A percentile compares a stretch with the other conserved stretches of the same genome.
phyloP scores from a whole-genome alignment of 2,329 filamentous ascomycete species.

The Graphilbum fragrans region DNA sequence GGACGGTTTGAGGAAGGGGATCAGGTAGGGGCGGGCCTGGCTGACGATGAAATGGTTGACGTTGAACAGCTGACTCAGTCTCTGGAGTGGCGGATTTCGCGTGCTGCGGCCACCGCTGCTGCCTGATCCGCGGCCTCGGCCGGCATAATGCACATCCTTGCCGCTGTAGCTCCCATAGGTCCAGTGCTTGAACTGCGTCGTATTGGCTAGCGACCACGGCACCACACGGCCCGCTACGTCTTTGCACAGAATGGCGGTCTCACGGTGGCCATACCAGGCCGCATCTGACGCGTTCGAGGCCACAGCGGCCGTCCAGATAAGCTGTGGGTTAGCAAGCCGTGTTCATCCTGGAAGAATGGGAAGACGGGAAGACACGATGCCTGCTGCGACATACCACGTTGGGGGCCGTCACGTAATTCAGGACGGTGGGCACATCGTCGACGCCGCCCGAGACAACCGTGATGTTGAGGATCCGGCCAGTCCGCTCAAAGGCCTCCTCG shows the following conservation, averaged over 20 bases:
- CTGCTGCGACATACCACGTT: constrained; percentile 60
- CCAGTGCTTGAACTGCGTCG: constrained; percentile 54
- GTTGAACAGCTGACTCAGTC: constrained; percentile 76
- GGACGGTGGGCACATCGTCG: constrained; percentile 64
- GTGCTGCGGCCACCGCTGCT: constrained; percentile 50
- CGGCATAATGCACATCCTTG: constrained; percentile 45
- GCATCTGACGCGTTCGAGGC: constrained; percentile 60
- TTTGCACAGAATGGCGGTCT: constrained; percentile 62
- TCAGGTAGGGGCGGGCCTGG: constrained; percentile 80
- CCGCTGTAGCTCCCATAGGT: constrained; percentile 53
- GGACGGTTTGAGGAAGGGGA: constrained; percentile 73
- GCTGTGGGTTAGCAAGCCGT: no score
- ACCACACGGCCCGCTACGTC: constrained; percentile 50
- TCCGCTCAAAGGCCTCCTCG: constrained; percentile 78
- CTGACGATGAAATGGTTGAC: constrained; percentile 93
- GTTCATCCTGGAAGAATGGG: no score
- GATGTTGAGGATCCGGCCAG: constrained; percentile 82
- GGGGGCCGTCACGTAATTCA: constrained; percentile 88
- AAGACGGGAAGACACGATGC: not conserved
- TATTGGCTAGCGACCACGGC: constrained; percentile 57
- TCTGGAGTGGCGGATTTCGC: constrained; percentile 51
- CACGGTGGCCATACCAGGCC: constrained; percentile 52
- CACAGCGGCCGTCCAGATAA: constrained; percentile 71
- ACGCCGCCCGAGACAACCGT: constrained; percentile 68
- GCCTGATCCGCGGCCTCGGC: constrained; percentile 51